These are phyloP conservation scores for Arthrobotrys entomopaga DNA, from an alignment of 2,329 filamentous ascomycete genomes.

Conservation along the genomic window DNA sequence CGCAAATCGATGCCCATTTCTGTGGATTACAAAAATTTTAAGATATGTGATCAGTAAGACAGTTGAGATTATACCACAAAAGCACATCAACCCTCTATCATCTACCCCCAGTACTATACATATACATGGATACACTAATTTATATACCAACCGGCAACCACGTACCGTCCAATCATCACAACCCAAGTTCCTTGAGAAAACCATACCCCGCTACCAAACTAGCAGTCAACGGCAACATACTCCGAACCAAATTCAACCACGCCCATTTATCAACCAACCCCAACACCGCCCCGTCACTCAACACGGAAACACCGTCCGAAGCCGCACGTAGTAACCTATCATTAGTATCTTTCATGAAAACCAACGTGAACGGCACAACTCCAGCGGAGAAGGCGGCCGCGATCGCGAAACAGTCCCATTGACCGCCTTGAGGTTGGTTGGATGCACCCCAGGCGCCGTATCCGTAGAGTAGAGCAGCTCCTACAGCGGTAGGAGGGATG, in stretches of 20 bases:
- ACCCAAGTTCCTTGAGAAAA: slow-evolving; percentile 8
- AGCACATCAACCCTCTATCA: too few relatives aligned
- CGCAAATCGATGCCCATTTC: too few relatives aligned
- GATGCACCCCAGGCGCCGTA: slow-evolving; percentile 1
- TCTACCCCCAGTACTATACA: too few relatives aligned
- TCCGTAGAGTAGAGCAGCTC: background rate
- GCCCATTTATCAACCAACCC: slow-evolving; percentile 11
- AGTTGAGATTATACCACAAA: too few relatives aligned
- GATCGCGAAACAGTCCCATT: background rate
- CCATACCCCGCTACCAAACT: slow-evolving; percentile 9
- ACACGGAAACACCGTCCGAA: slow-evolving; percentile 6
- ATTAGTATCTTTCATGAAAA: slow-evolving; percentile 5
- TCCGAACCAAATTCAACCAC: slow-evolving; percentile 4
- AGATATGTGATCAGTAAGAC: too few relatives aligned
- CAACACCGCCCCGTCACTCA: background rate
- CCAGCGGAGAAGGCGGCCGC: background rate
- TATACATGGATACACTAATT: too few relatives aligned
- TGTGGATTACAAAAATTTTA: too few relatives aligned
- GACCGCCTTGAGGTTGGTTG: background rate
- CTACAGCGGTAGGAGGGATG: background rate
- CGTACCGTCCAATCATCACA: background rate
- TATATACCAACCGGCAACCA: too few relatives aligned
- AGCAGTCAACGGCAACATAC: slow-evolving; percentile 1
- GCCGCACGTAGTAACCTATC: background rate
- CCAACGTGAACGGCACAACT: slow-evolving; percentile 4